Evolutionary conservation across 306 rosid genomes (phyloP).

Genomic region (Quillaja saponaria): DNA sequence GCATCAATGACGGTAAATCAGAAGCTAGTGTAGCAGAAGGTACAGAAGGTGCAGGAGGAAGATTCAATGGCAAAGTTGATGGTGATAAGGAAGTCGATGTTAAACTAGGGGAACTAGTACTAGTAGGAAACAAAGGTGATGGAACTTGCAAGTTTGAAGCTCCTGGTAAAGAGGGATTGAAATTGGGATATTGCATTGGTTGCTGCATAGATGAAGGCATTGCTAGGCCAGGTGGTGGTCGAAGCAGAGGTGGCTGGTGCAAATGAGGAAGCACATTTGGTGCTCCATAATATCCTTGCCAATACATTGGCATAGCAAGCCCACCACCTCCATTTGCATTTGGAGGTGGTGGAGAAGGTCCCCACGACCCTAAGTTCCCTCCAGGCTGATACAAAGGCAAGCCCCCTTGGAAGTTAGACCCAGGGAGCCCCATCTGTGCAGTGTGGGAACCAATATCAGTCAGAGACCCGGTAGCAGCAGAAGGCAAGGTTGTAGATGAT

Average conservation of each 20-base stretch:
- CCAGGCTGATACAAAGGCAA: conserved; percentile 89
- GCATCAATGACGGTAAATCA: conserved; percentile 49
- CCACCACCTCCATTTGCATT: conserved; percentile 73
- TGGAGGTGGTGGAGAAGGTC: conserved; percentile 68
- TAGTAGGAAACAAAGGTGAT: conserved; percentile 49
- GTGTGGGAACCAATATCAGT: conserved; percentile 65
- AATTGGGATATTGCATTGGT: conserved; percentile 75
- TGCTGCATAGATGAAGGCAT: conserved; percentile 78
- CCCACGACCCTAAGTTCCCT: conserved; percentile 83
- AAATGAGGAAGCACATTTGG: conserved; percentile 76
- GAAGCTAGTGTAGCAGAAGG: conserved; percentile 51
- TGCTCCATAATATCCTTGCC: conserved; percentile 96
- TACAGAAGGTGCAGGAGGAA: conserved; percentile 40
- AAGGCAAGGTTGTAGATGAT: conserved; percentile 59
- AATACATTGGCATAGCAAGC: conserved; percentile 86
- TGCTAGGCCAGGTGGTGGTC: conserved; percentile 77
- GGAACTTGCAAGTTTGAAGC: conserved; percentile 62
- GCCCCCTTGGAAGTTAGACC: conserved; percentile 69
- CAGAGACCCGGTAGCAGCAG: conserved; percentile 64
- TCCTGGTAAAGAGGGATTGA: conserved; percentile 58
- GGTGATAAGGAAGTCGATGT: conserved; percentile 44
- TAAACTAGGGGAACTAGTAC: conserved; percentile 43
- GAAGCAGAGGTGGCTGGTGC: conserved; percentile 79
- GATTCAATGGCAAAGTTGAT: conserved; percentile 37
- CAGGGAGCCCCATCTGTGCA: conserved; percentile 67